phyloP scores from a whole-genome alignment of 2,329 filamentous ascomycete species.

The Zymoseptoria pseudotritici region DNA sequence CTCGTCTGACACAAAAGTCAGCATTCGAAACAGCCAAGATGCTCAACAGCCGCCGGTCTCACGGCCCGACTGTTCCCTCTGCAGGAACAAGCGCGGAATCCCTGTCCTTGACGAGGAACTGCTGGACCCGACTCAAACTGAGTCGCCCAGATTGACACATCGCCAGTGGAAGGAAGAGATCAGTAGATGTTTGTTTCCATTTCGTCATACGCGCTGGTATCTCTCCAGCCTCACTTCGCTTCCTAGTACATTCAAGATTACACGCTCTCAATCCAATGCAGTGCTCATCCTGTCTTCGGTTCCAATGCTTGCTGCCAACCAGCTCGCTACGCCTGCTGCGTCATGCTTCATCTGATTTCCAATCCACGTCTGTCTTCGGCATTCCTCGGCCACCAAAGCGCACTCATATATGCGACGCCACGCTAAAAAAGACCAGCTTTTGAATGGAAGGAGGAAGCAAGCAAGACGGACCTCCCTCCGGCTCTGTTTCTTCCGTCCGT shows the following conservation, averaged over 20 bases:
- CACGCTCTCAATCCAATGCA: background rate
- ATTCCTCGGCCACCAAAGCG: no score
- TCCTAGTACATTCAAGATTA: background rate
- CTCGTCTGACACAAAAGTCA: background rate
- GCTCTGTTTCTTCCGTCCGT: conserved; percentile 4
- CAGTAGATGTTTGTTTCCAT: background rate
- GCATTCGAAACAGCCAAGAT: background rate
- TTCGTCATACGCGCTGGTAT: background rate
- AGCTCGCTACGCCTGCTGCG: no score
- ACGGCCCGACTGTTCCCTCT: background rate
- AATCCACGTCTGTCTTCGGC: no score
- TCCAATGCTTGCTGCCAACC: background rate
- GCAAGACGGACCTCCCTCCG: background rate
- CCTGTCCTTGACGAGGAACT: background rate
- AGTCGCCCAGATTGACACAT: background rate
- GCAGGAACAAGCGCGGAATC: background rate
- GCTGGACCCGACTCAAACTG: background rate
- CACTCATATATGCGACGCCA: conserved; percentile 3
- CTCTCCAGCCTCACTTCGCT: background rate
- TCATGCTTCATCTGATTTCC: no score
- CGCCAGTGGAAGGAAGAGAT: background rate
- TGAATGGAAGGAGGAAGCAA: background rate
- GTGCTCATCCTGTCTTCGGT: background rate
- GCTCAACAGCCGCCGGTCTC: background rate
- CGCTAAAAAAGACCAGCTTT: conserved; percentile 18